Percentiles rank a stretch among this genome's conserved stretches.
These are phyloP conservation scores for Pseudogymnoascus sp. DNA, from an alignment of 2,329 filamentous ascomycete genomes.

Conservation along the genomic window DNA sequence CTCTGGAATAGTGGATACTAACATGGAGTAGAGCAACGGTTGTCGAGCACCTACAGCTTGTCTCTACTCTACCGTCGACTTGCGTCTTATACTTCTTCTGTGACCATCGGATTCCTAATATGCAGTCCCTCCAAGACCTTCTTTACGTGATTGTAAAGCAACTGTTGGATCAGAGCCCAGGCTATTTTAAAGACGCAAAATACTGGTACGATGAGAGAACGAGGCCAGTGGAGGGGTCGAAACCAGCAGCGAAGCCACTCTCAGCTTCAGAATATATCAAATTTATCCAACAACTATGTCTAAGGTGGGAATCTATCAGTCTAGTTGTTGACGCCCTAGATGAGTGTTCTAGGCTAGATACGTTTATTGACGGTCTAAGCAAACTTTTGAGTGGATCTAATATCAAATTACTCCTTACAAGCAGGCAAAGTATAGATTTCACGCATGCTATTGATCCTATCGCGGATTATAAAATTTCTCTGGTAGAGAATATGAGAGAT, in stretches of 20 bases:
- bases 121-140: constrained; percentile 9
- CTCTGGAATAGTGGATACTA: background rate
- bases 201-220: background rate
- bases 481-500: constrained; percentile 12
- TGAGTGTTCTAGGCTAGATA: background rate
- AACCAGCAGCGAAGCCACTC: background rate
- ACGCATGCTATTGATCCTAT: constrained; percentile 7
- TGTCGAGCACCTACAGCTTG: background rate
- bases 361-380: background rate
- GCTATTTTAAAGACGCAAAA: constrained; percentile 1
- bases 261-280: background rate
- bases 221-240: background rate
- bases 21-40: background rate
- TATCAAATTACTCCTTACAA: constrained; percentile 11
- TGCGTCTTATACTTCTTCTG: constrained; percentile 13
- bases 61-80: background rate
- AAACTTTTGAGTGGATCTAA: background rate
- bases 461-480: background rate
- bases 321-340: constrained; percentile 12
- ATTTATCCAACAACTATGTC: background rate
- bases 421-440: constrained; percentile 8
- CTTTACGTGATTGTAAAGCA: constrained; percentile 11
- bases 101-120: constrained; percentile 9
- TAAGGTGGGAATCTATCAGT: background rate
- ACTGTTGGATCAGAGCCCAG: constrained; percentile 2